Evolutionary conservation across 1,139 yeast genomes (phyloP).

Genomic region (Protomyces gravidus): DNA sequence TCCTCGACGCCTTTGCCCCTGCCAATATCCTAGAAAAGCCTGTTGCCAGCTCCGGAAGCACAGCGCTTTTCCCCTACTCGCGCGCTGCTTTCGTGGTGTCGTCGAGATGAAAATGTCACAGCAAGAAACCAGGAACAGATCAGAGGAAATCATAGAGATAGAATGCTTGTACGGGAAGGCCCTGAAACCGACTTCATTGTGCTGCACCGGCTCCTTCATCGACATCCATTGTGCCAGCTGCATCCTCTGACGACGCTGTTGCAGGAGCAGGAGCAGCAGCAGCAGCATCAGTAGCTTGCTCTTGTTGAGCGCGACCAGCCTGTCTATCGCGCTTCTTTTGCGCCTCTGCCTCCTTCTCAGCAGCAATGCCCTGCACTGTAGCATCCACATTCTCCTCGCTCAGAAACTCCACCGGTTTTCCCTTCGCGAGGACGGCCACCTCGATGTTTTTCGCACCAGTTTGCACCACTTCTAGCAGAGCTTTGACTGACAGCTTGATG

Average conservation of each 20-base stretch:
- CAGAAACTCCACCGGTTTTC: slow-evolving; percentile 45
- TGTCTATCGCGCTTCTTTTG: slow-evolving; percentile 61
- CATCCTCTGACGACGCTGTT: neutral
- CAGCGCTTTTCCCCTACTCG: no score
- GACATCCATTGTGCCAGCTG: neutral
- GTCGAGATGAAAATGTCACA: no score
- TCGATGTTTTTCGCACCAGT: slow-evolving; percentile 97
- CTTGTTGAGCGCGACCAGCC: slow-evolving; percentile 11
- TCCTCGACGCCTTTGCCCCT: no score
- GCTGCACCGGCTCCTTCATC: slow-evolving; percentile 3
- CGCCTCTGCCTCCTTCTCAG: slow-evolving; percentile 84
- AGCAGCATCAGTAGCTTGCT: neutral
- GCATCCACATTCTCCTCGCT: slow-evolving; percentile 69
- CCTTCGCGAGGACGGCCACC: slow-evolving; percentile 78
- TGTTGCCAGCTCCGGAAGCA: no score
- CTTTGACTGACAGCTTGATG: slow-evolving; percentile 73
- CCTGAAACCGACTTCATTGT: no score
- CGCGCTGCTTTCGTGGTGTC: no score
- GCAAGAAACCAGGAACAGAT: no score
- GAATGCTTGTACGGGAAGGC: no score
- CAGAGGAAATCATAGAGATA: no score
- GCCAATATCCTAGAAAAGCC: no score
- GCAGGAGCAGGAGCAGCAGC: slow-evolving; percentile 3
- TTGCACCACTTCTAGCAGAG: slow-evolving; percentile 91
- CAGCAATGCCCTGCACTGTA: slow-evolving; percentile 79